Conservation (phyloP, 2,329 filamentous ascomycete species). For the Xylaria sp. region DNA sequence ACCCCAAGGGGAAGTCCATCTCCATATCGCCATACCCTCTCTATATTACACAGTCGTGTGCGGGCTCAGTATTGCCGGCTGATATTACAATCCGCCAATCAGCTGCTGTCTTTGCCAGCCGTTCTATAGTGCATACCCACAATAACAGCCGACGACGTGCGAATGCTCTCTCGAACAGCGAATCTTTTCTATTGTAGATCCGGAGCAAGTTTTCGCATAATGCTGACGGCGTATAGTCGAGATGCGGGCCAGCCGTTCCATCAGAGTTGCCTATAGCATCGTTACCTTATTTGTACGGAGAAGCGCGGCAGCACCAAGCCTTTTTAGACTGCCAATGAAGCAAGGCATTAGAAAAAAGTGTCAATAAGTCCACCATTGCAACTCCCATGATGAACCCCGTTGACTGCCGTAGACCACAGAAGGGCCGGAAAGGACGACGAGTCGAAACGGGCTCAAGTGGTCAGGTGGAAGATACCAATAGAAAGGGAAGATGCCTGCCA, state of each 20-base stretch:
- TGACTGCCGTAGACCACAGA: constrained; percentile 11
- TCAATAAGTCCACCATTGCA: constrained; percentile 1
- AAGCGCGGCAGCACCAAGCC: background rate
- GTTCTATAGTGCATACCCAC: constrained; percentile 20
- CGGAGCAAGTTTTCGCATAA: constrained; percentile 27
- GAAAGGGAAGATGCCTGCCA: constrained; percentile 21
- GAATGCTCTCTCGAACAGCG: constrained; percentile 13
- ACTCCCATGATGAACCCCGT: constrained; percentile 8
- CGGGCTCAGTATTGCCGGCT: constrained; percentile 12
- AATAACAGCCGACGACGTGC: constrained; percentile 13
- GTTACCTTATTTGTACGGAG: background rate
- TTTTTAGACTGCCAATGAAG: background rate
- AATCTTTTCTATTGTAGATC: constrained; percentile 21
- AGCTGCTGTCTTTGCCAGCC: constrained; percentile 9
- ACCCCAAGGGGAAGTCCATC: constrained; percentile 27
- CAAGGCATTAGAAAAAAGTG: background rate
- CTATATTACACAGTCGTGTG: constrained; percentile 20
- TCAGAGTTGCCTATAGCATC: background rate
- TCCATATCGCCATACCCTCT: background rate
- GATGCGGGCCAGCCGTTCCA: constrained; percentile 8
- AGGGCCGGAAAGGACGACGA: constrained; percentile 8
- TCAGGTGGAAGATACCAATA: constrained; percentile 27
- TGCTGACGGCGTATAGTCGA: constrained; percentile 13
- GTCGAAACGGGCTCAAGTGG: constrained; percentile 14
- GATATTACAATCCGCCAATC: constrained; percentile 33